Evolutionary conservation across 2,329 filamentous ascomycete genomes (phyloP), one percentile per base, ranked within the genome.

Genomic region (Cytospora chrysosperma): DNA sequence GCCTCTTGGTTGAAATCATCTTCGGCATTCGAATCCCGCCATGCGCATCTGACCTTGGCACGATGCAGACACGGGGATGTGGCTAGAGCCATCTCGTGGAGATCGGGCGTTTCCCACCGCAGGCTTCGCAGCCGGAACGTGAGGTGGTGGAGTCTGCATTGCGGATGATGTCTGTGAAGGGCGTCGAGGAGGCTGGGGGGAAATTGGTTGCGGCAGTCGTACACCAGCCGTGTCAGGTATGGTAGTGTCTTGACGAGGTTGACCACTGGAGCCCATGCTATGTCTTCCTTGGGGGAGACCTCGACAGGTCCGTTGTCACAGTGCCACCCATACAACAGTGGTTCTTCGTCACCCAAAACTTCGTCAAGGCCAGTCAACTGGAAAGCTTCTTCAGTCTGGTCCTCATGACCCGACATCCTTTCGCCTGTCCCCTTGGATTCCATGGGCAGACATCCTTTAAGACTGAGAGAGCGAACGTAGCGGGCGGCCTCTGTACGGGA

Each of bases 171-270:
- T 2, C 21, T 13, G n/a, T 59, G 61, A 17, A 59, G 28, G 12
- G 24, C 51, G 40, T 56, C 52, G 26, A 47, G 57, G 27, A 60
- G 62, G 43, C 13, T 28, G 1, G 57, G 62, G 13, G 62, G 52
- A 28, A 60, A 60, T 24, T 60, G 62, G 24, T 51, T 56, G 26
- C 30, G 30, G 57, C 52, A 64, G 30, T 64, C 19, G 53, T 60
- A 64, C 10, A 53, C 47, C 43, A 59, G n/a, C 21, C 4, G 47
- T 3, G 13, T 21, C n/a, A 64, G 56, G 15, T 19, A 12, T 21
- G 62, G 56, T 21, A 57, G 15, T 17, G 26, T 19, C 15, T 49
- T 53, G 32, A 57, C 32, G 24, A 64, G 27, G 9, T 21, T 24
- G n/a, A 27, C 52, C n/a, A 60, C 30, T 27, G 62, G 57, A 24